Conservation (phyloP, 1,139 yeast genomes). For the Pichia terricola region DNA sequence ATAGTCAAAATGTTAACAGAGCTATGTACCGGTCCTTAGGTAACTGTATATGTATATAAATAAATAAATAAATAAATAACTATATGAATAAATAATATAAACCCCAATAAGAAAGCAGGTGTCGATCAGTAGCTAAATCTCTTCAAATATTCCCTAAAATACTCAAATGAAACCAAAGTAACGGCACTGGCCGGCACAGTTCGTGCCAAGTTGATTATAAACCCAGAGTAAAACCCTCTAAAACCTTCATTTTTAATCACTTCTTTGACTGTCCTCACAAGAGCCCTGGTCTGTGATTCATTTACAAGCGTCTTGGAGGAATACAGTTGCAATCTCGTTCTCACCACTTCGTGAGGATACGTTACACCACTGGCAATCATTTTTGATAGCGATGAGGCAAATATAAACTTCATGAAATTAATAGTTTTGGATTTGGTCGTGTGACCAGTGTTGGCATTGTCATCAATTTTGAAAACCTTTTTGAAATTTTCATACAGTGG, state of each 20-base stretch:
- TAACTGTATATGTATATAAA: too few species aligned
- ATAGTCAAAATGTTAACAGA: too few species aligned
- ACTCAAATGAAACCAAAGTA: conserved; percentile 88
- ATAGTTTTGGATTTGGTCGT: conserved; percentile 13
- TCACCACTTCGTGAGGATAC: conserved; percentile 90
- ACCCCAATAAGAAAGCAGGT: too few species aligned
- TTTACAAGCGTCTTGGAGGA: conserved; percentile 8
- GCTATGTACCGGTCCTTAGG: too few species aligned
- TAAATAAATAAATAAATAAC: too few species aligned
- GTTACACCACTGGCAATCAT: conserved; percentile 85
- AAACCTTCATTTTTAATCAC: conserved; percentile 68
- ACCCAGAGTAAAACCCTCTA: conserved; percentile 83
- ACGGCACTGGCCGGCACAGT: conserved; percentile 95
- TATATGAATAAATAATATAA: too few species aligned
- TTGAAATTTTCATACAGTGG: conserved; percentile 89
- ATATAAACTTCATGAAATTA: conserved; percentile 39
- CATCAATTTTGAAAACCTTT: conserved; percentile 30
- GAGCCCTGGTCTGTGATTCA: conserved; percentile 22
- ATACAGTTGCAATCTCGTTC: conserved; percentile 78
- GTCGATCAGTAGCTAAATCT: conserved; percentile 7
- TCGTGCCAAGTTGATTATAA: conserved; percentile 73
- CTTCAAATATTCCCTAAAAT: conserved; percentile 55
- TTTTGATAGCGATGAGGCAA: conserved; percentile 76
- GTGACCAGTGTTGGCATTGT: conserved; percentile 14
- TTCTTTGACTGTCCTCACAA: conserved; percentile 37